Percentiles rank a stretch among this genome's conserved stretches.
Conservation (phyloP, 176 grass and related monocot genomes). For the Ensete glaucum region DNA sequence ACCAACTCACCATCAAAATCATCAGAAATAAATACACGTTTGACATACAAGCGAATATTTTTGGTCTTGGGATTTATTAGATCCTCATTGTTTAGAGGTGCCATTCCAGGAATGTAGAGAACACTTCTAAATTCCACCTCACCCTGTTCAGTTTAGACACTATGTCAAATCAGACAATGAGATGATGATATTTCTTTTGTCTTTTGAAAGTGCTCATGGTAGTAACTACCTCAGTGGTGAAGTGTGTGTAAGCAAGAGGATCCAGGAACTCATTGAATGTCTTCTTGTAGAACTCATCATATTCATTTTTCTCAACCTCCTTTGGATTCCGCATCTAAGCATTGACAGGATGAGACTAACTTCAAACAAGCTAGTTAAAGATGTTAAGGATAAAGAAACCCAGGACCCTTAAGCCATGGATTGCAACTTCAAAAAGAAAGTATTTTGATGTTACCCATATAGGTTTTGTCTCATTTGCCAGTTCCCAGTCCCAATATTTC, state of each 20-base stretch:
- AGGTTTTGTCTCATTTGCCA: conserved; percentile 80
- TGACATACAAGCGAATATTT: conserved; percentile 84
- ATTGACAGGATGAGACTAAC: not conserved
- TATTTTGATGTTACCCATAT: conserved; percentile 56
- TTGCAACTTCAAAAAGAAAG: conserved; percentile 2
- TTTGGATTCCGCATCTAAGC: conserved; percentile 85
- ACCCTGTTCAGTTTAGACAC: conserved; percentile 40
- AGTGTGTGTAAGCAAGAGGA: conserved; percentile 66
- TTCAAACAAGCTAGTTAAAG: not conserved
- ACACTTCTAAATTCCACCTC: conserved; percentile 96
- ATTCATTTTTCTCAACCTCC: conserved; percentile 63
- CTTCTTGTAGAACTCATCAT: conserved; percentile 94
- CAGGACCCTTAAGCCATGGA: not conserved
- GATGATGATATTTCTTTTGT: not conserved
- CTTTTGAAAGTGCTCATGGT: not conserved
- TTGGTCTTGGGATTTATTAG: conserved; percentile 82
- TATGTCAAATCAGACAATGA: conserved; percentile 8
- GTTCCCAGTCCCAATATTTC: conserved; percentile 96
- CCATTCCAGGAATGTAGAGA: conserved; percentile 87
- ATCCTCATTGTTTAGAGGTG: conserved; percentile 79
- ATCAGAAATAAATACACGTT: conserved; percentile 88
- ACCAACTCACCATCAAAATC: conserved; percentile 92
- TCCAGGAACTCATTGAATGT: conserved; percentile 93
- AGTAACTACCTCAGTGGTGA: conserved; percentile 67
- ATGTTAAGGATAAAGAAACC: not conserved